Base-by-base conservation (phyloP, 164 flowering plant genomes). In the Sextonia rubra region DNA sequence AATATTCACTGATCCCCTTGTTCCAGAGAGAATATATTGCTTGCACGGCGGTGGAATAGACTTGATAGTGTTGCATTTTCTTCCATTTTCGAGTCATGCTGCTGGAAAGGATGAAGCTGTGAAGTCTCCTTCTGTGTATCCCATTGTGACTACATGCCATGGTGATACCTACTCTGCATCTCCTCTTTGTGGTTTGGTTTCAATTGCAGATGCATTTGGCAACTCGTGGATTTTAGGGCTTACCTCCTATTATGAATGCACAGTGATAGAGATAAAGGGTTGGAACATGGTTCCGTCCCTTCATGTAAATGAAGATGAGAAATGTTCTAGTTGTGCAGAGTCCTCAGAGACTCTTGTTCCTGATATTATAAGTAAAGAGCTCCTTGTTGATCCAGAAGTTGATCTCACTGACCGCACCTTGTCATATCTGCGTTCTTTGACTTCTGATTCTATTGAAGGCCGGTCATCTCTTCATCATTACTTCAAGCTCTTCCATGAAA, bases 391-490 rank as follows among this genome's bases (percentile, higher is more conserved):
- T 49, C 99, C 98, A 14, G 88, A 85, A 79, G 81, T 76, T 52
- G 87, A 87, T 68, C 77, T 87, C 65, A 69, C 83, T 79, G 93
- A 96, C 32, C 91, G 86, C 75, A 78, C 87, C 60, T 83, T 86
- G 23, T 81, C 90, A 17, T 86, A 77, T 83, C 75, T 87, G 15
- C 91, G 90, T 49, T 83, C 92, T 74, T 80, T 89, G 71, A 55
- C 86, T 83, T 92, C 93, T 73, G 96, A 93, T 84, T 93, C 99
- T 56, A 89, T 95, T 74, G 98, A 95, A 82, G 99, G 99, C 14
- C 90, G 98, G 44, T 83, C 96, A 49, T 77, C 83, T 75, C 91
- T 95, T 81, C 93, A 95, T 84, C 93, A 90, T 69, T 95, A 90
- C 79, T 87, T 81, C 82, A 93, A 89, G 79, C 85, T 91, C 71